A percentile compares a stretch with the other conserved stretches of the same genome.
Conservation (phyloP, 805 yeast genomes). For the Myxozyma monticola region DNA sequence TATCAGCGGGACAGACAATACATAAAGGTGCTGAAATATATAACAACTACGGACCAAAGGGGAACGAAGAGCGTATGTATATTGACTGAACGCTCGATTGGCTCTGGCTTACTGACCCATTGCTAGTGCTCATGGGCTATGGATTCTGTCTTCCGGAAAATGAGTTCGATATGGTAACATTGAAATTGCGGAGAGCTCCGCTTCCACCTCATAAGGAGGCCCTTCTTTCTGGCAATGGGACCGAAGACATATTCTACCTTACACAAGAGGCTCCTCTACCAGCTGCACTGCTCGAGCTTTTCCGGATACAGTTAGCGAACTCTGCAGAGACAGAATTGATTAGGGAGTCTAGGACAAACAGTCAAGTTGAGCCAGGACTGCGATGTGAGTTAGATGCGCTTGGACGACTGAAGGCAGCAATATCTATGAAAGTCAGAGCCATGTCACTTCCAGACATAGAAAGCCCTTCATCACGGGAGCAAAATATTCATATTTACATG, state of each 20-base stretch:
- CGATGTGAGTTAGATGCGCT: slow-evolving; percentile 15
- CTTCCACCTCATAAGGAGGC: background rate
- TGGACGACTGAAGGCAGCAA: slow-evolving; percentile 5
- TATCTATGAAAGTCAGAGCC: slow-evolving; percentile 1
- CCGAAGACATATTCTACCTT: slow-evolving; percentile 5
- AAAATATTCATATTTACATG: slow-evolving; percentile 1
- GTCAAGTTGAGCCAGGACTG: background rate
- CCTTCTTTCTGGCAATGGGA: background rate
- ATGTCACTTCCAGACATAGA: background rate
- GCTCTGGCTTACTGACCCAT: background rate
- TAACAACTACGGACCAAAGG: slow-evolving; percentile 86
- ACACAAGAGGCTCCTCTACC: slow-evolving; percentile 14
- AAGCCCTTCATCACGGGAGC: background rate
- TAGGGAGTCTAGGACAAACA: background rate
- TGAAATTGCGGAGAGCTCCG: slow-evolving; percentile 46
- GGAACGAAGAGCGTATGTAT: slow-evolving; percentile 63
- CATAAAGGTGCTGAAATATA: slow-evolving; percentile 53
- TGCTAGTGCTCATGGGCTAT: slow-evolving; percentile 62
- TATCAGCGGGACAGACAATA: slow-evolving; percentile 36
- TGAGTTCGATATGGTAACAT: slow-evolving; percentile 59
- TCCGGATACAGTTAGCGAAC: slow-evolving; percentile 15
- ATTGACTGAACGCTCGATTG: background rate
- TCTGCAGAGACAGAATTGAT: background rate
- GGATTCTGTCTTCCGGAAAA: slow-evolving; percentile 65
- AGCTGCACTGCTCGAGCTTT: background rate